phyloP scores from a whole-genome alignment of 2,329 filamentous ascomycete genomes.

The Neurospora crassa region DNA sequence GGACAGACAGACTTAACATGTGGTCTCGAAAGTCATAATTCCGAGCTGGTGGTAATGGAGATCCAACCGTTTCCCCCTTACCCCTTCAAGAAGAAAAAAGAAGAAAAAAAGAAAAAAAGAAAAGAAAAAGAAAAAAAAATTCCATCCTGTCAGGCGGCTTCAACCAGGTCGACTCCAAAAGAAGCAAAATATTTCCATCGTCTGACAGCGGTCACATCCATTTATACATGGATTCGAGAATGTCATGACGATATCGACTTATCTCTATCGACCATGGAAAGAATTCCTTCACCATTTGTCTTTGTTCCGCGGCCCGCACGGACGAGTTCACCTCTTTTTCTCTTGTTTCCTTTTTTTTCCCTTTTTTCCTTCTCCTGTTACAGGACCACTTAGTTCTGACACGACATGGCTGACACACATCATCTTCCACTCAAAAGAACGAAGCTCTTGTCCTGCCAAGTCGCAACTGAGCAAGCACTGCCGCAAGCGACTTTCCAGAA shows the following conservation, averaged over 20 bases:
- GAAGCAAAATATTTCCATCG: neutral
- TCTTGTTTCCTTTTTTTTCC: too few relatives aligned
- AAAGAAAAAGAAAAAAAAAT: neutral
- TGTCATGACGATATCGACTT: neutral
- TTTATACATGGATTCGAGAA: neutral
- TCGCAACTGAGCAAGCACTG: neutral
- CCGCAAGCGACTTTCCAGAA: neutral
- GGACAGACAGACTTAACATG: neutral
- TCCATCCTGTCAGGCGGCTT: neutral
- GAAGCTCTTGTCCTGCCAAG: neutral
- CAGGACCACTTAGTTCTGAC: neutral
- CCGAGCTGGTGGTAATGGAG: neutral
- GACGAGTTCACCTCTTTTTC: neutral
- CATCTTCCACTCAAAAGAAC: neutral
- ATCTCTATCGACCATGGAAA: neutral
- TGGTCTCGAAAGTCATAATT: neutral
- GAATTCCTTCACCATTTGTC: neutral
- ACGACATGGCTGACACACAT: neutral
- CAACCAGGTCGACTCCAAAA: neutral
- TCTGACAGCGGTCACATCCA: neutral
- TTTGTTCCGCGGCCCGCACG: neutral
- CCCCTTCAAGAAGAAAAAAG: too few relatives aligned
- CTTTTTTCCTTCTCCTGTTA: neutral
- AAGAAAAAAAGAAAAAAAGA: too few relatives aligned
- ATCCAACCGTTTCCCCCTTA: neutral